Percentiles rank a stretch among this genome's conserved stretches.
Evolutionary conservation across 257 asterid species (phyloP).

Genomic region (Perilla frutescens): DNA sequence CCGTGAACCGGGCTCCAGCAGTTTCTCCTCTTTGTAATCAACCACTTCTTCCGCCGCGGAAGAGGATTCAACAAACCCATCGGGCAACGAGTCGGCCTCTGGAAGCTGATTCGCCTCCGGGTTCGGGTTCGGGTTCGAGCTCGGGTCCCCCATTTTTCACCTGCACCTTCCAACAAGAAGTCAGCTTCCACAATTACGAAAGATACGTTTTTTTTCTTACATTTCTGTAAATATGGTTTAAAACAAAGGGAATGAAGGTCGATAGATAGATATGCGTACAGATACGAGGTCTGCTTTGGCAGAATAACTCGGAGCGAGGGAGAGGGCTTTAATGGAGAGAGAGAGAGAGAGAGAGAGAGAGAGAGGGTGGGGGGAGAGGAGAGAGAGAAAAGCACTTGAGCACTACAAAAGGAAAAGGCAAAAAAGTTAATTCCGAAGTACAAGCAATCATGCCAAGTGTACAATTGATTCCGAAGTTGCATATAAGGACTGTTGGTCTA

Average conservation of each 20-base stretch:
- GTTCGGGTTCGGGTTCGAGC: conserved; percentile 43
- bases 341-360: background rate
- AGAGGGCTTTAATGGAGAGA: conserved; percentile 6
- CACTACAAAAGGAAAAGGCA: background rate
- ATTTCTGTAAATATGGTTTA: background rate
- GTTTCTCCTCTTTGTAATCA: conserved; percentile 79
- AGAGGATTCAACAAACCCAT: conserved; percentile 88
- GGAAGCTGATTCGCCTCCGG: conserved; percentile 81
- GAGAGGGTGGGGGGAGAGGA: background rate
- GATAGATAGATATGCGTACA: conserved; percentile 24
- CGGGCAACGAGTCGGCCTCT: conserved; percentile 86
- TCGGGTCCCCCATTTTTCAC: conserved; percentile 62
- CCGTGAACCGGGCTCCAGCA: conserved; percentile 54
- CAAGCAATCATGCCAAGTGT: conserved; percentile 35
- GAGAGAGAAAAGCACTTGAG: conserved; percentile 5
- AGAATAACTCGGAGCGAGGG: conserved; percentile 30
- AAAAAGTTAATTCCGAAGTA: conserved; percentile 15
- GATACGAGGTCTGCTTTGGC: conserved; percentile 30
- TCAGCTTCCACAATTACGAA: conserved; percentile 18
- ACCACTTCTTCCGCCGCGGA: conserved; percentile 40
- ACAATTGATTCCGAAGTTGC: conserved; percentile 16
- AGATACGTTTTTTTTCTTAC: background rate
- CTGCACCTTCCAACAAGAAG: conserved; percentile 41
- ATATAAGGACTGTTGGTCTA: background rate
- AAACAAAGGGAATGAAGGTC: conserved; percentile 6